Percentiles rank a stretch among this genome's conserved stretches.
Conservation (phyloP, 2,329 filamentous ascomycete genomes). For the Paracorniculantispora psalliotae region DNA sequence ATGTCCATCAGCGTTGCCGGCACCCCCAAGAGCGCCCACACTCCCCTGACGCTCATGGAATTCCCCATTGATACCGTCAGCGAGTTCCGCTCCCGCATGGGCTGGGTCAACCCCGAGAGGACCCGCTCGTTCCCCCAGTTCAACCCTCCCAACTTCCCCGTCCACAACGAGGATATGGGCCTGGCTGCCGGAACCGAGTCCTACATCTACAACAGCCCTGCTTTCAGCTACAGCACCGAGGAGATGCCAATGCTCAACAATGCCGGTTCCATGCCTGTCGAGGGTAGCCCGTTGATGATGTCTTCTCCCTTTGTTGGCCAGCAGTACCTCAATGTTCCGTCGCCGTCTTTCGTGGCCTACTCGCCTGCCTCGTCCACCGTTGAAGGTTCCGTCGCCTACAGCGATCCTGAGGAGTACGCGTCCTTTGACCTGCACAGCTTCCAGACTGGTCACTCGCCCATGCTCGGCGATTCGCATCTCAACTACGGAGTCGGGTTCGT, state of each 20-base stretch:
- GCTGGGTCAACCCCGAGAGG: slow-evolving; percentile 57
- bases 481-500: slow-evolving; percentile 52
- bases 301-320: slow-evolving; percentile 50
- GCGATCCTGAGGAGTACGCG: slow-evolving; percentile 54
- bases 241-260: slow-evolving; percentile 53
- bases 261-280: slow-evolving; percentile 42
- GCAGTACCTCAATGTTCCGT: slow-evolving; percentile 60
- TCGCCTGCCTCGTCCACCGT: slow-evolving; percentile 60
- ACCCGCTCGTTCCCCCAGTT: slow-evolving; percentile 59
- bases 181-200: slow-evolving; percentile 37
- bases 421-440: slow-evolving; percentile 42
- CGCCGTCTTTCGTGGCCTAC: slow-evolving; percentile 54
- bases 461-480: slow-evolving; percentile 40
- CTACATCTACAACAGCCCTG: slow-evolving; percentile 52
- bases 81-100: slow-evolving; percentile 65
- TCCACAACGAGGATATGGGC: slow-evolving; percentile 38
- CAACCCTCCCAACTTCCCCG: slow-evolving; percentile 49
- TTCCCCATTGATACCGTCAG: slow-evolving; percentile 65
- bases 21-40: slow-evolving; percentile 51
- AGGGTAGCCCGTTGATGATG: slow-evolving; percentile 51
- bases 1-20: slow-evolving; percentile 61
- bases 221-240: slow-evolving; percentile 61
- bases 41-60: slow-evolving; percentile 64
- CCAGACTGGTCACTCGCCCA: slow-evolving; percentile 41
- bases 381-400: slow-evolving; percentile 58